Percentiles rank a stretch among this genome's conserved stretches.
Evolutionary conservation across 495 filamentous ascomycete species (phyloP).

Genomic region (Aspergillus nanangensis): DNA sequence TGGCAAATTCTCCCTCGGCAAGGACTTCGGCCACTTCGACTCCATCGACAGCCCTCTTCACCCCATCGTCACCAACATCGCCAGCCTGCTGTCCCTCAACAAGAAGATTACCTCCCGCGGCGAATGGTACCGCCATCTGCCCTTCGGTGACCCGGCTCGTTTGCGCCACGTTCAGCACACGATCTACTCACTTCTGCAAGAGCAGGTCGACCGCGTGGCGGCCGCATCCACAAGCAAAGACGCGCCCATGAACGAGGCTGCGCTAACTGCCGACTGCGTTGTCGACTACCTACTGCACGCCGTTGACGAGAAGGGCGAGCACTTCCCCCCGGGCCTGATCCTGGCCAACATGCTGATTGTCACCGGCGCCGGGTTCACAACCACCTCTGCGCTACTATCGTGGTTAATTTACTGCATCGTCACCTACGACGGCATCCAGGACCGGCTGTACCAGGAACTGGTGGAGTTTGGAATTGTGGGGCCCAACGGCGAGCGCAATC

Average conservation of each 20-base stretch:
- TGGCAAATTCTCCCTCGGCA: constrained; percentile 40
- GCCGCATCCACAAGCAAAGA: constrained; percentile 19
- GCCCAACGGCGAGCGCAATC: constrained; percentile 17
- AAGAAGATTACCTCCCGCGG: constrained; percentile 44
- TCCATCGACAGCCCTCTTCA: constrained; percentile 34
- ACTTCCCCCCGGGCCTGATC: constrained; percentile 36
- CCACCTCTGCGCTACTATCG: constrained; percentile 45
- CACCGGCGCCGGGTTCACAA: constrained; percentile 54
- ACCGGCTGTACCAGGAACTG: constrained; percentile 47
- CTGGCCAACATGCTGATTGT: constrained; percentile 27
- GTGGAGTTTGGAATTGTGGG: constrained; percentile 36
- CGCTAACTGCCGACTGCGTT: constrained; percentile 39
- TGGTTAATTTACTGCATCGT: constrained; percentile 51
- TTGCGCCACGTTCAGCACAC: constrained; percentile 24
- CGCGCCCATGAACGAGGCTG: constrained; percentile 42
- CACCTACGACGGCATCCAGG: constrained; percentile 46
- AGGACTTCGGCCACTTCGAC: constrained; percentile 47
- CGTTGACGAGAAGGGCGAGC: constrained; percentile 45
- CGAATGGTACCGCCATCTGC: constrained; percentile 46
- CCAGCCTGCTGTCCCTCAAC: constrained; percentile 37
- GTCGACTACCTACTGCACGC: constrained; percentile 44
- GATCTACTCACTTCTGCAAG: constrained; percentile 20
- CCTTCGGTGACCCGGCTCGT: constrained; percentile 45
- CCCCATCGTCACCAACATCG: constrained; percentile 33
- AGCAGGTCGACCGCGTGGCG: constrained; percentile 18